These are phyloP conservation scores for Cystobasidium pallidum DNA, from an alignment of 1,284 basidiomycete species.

Conservation along the genomic window DNA sequence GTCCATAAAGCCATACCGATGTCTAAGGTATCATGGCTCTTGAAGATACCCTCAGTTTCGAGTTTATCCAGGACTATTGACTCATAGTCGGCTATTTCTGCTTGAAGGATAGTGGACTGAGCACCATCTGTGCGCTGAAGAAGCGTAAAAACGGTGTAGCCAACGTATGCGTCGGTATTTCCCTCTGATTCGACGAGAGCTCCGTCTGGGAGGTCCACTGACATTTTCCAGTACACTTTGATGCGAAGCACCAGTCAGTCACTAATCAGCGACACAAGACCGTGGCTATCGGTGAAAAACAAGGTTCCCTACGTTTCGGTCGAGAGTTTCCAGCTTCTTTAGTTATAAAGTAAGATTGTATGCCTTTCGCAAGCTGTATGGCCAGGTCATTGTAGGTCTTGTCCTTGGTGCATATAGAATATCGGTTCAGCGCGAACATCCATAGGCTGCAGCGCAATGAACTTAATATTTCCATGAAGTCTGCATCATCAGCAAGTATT, in stretches of 20 bases:
- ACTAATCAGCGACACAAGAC: no score
- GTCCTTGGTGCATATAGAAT: conserved; percentile 50
- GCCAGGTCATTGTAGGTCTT: conserved; percentile 53
- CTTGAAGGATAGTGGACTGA: conserved; percentile 38
- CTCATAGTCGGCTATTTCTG: conserved; percentile 9
- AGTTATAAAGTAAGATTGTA: conserved; percentile 48
- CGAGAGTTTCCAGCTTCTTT: not conserved
- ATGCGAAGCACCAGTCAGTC: no score
- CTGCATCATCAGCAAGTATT: not conserved
- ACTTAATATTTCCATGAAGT: not conserved
- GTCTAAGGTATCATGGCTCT: conserved; percentile 53
- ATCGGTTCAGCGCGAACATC: conserved; percentile 56
- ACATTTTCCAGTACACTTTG: conserved; percentile 28
- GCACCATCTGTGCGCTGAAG: conserved; percentile 50
- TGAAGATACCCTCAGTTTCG: conserved; percentile 43
- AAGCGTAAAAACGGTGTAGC: conserved; percentile 54
- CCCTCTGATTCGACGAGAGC: conserved; percentile 53
- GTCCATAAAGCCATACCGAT: conserved; percentile 55
- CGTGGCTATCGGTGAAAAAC: not conserved
- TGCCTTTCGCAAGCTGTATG: conserved; percentile 53
- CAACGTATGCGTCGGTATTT: conserved; percentile 54
- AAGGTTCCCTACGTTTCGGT: not conserved
- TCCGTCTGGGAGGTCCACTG: conserved; percentile 13
- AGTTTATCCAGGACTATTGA: conserved; percentile 2
- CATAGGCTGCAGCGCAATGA: conserved; percentile 51